Evolutionary conservation across 164 flowering plant species (phyloP), one percentile per base, ranked within the genome.

Genomic region (Vitis rupestris): DNA sequence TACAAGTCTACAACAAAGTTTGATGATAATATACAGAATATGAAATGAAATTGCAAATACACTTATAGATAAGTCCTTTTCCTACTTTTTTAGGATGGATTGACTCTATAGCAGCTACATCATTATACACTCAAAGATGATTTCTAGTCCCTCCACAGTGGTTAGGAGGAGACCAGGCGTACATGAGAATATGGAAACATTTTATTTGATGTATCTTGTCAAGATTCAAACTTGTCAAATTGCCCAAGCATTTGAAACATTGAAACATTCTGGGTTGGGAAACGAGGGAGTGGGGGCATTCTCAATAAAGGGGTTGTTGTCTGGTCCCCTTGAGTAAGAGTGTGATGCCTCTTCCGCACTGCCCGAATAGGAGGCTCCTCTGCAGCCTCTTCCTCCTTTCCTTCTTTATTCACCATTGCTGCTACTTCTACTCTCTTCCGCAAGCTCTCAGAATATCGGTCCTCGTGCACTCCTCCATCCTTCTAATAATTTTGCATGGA

Each of bases 261-360:
- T 30, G 78, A 69, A 31, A 78, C 27, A 9, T 69, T 74, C 50
- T 72, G 80, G 44, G 64, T 56, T 10, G 63, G 76, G 6, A 73
- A 68, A 29, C 76, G 50, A 48, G 80, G 77, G 1, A 29, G 74
- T 48, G 75, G 72, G 13, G 77, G 75, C 72, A 79, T 75, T 59
- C 75, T 71, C 60, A 37, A 16, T 4, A 72, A 51, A 10, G 80
- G 78, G 10, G 53, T 50, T 29, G 58, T 54, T 1, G 15, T 19
- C n/a, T 67, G 62, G 56, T 74, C 74, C 1, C 67, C 73, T 2
- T 16, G 61, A 11, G 70, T 67, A 2, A 74, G 78, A 2, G 78
- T 78, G 70, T 83, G 88, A 65, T 85, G 87, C 83, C 87, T 79
- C 73, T 84, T 85, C 1, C 88, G 82, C 69, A 81, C 78, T 27